Evolutionary conservation across 768 basidiomycete genomes (phyloP).

Genomic region (Rhodotorula toruloides): DNA sequence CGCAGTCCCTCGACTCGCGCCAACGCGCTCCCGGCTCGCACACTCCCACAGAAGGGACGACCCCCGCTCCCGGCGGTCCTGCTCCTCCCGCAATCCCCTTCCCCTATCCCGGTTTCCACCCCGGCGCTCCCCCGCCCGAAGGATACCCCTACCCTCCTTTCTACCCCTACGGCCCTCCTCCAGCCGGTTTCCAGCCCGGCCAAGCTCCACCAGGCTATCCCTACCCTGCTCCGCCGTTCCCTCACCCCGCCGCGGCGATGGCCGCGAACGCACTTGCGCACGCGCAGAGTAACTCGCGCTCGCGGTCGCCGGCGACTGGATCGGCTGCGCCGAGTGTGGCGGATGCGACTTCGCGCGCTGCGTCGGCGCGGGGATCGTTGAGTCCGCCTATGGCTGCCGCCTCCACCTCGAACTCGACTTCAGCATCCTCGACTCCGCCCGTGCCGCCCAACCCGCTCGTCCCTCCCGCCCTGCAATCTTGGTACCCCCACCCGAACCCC

Average conservation of each 20-base stretch:
- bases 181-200: constrained; percentile 19
- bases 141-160: constrained; percentile 31
- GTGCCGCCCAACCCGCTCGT: not conserved
- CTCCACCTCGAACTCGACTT: no score
- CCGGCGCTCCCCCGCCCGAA: constrained; percentile 21
- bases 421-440: not conserved
- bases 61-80: not conserved
- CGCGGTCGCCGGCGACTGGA: constrained; percentile 16
- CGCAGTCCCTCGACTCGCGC: constrained; percentile 26
- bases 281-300: constrained; percentile 36
- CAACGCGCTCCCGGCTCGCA: not conserved
- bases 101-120: constrained; percentile 23
- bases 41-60: constrained; percentile 13
- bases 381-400: not conserved
- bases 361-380: constrained; percentile 8
- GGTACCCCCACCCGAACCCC: constrained; percentile 32
- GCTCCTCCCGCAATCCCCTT: not conserved
- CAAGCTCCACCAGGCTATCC: constrained; percentile 24
- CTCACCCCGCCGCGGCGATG: constrained; percentile 26
- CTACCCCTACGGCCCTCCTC: constrained; percentile 32
- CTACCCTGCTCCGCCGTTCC: constrained; percentile 11
- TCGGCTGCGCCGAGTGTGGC: constrained; percentile 4
- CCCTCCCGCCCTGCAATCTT: constrained; percentile 3
- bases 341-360: constrained; percentile 8
- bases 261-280: constrained; percentile 30